These are phyloP conservation scores for Malbranchea zuffiana DNA, from an alignment of 2,329 filamentous ascomycete species.

Conservation along the genomic window DNA sequence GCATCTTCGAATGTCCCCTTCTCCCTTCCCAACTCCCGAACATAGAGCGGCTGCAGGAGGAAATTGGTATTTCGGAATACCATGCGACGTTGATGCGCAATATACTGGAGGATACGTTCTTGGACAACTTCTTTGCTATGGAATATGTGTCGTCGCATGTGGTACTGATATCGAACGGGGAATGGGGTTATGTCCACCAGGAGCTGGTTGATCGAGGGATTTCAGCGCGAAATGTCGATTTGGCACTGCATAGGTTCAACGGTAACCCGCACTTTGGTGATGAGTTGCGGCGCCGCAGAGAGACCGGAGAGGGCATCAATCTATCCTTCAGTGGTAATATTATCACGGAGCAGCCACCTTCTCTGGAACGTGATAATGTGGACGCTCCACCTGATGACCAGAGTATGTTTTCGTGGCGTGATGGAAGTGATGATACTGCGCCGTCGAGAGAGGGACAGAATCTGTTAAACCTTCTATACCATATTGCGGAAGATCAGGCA, in stretches of 20 bases:
- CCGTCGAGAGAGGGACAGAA: slow-evolving; percentile 54
- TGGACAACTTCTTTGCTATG: slow-evolving; percentile 34
- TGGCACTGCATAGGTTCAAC: slow-evolving; percentile 31
- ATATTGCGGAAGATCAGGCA: slow-evolving; percentile 88
- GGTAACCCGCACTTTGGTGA: slow-evolving; percentile 31
- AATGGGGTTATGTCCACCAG: slow-evolving; percentile 29
- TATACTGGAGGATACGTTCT: slow-evolving; percentile 36
- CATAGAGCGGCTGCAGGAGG: slow-evolving; percentile 33
- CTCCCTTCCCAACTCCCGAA: slow-evolving; percentile 34
- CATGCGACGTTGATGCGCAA: slow-evolving; percentile 33
- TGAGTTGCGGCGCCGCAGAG: slow-evolving; percentile 28
- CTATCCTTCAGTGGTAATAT: slow-evolving; percentile 19
- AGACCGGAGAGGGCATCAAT: slow-evolving; percentile 31
- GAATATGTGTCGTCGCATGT: slow-evolving; percentile 31
- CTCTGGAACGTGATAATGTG: slow-evolving; percentile 23
- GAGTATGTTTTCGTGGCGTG: slow-evolving; percentile 37
- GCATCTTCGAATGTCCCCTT: slow-evolving; percentile 32
- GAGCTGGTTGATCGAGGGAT: slow-evolving; percentile 32
- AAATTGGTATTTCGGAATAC: slow-evolving; percentile 28
- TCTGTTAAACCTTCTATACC: slow-evolving; percentile 73
- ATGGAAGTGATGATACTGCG: slow-evolving; percentile 32
- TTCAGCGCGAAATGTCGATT: slow-evolving; percentile 25
- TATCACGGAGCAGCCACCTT: slow-evolving; percentile 13
- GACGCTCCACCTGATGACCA: slow-evolving; percentile 33
- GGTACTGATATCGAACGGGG: slow-evolving; percentile 24